Conservation (phyloP, 805 yeast genomes). For the Wickerhamomyces rabaulensis region DNA sequence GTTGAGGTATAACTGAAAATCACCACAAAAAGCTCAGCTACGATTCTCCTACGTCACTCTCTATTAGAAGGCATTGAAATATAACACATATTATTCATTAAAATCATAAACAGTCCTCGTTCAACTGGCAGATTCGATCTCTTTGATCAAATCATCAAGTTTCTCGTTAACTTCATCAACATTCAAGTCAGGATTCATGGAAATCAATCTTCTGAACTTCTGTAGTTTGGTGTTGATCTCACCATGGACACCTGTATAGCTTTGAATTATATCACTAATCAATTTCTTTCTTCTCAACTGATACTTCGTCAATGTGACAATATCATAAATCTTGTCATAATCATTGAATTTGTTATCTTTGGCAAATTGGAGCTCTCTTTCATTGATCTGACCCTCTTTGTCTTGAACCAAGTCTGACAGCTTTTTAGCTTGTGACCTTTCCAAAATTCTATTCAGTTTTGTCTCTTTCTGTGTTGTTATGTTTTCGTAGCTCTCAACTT, state of each 20-base stretch:
- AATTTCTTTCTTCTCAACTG: conserved; percentile 37
- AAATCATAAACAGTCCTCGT: background rate
- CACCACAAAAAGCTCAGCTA: too few species aligned
- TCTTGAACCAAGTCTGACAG: conserved; percentile 7
- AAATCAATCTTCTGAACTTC: conserved; percentile 62
- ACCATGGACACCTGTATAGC: conserved; percentile 25
- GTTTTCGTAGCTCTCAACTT: conserved; percentile 15
- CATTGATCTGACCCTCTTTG: background rate
- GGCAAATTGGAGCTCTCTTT: background rate
- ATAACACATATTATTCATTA: background rate
- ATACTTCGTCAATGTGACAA: conserved; percentile 32
- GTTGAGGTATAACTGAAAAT: too few species aligned
- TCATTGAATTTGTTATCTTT: background rate
- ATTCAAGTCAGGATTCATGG: conserved; percentile 63
- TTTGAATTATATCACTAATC: conserved; percentile 29
- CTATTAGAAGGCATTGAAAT: background rate
- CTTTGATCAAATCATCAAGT: conserved; percentile 51
- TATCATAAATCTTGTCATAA: conserved; percentile 19
- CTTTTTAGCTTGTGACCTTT: conserved; percentile 25
- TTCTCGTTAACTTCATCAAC: conserved; percentile 64
- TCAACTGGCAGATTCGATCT: conserved; percentile 13
- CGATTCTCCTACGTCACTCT: background rate
- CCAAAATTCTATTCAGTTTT: conserved; percentile 22
- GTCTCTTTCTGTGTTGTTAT: conserved; percentile 21
- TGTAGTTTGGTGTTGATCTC: conserved; percentile 45